Evolutionary conservation across 1,284 basidiomycete species (phyloP), one percentile per base, ranked within the genome.

Genomic region (Sporisorium scitamineum): DNA sequence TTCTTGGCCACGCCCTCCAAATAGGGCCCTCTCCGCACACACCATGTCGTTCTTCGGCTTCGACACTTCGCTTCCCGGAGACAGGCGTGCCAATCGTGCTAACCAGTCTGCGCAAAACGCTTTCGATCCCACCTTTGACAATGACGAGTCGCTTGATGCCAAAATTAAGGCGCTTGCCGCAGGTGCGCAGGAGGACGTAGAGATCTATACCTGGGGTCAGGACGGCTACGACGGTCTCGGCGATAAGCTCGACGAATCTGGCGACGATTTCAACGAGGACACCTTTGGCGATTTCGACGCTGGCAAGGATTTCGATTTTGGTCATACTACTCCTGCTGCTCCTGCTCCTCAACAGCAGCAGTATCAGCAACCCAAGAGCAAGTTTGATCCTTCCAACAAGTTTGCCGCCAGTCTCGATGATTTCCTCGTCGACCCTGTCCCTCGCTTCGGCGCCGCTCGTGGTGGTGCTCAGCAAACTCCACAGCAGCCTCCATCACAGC

Each of bases 291-390:
- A 75, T 20, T 45, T 76, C 48, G 80, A 78, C 47, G 75, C 77
- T 26, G 81, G 92, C 84, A 93, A 92, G 85, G 94, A 97, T 87
- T 98, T 97, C 85, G 93, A 97, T 87, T 98, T 97, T 87, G 88
- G 87, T 26, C 84, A 84, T 39, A 76, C 81, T 44, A 82, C 84
- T 31, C 67, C 78, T 18, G 47, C 58, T 11, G 51, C 61, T 14
- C 41, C 56, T n/a, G 47, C 59, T 41, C 58, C 52, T 18, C 45
- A 59, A 32, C 60, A 73, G 54, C 70, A 59, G 51, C 64, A 45
- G 29, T 60, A 73, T 52, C 68, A 56, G 31, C 68, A 56, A 20
- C 67, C 67, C 32, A 74, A 74, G 50, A 60, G 50, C 61, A 72
- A 65, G 48, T 68, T 71, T 26, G 74, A 76, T 37, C 47, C 58